Percentiles rank a stretch among this genome's conserved stretches.
Evolutionary conservation across 1,284 basidiomycete genomes (phyloP).

Genomic region (Cronartium quercuum): DNA sequence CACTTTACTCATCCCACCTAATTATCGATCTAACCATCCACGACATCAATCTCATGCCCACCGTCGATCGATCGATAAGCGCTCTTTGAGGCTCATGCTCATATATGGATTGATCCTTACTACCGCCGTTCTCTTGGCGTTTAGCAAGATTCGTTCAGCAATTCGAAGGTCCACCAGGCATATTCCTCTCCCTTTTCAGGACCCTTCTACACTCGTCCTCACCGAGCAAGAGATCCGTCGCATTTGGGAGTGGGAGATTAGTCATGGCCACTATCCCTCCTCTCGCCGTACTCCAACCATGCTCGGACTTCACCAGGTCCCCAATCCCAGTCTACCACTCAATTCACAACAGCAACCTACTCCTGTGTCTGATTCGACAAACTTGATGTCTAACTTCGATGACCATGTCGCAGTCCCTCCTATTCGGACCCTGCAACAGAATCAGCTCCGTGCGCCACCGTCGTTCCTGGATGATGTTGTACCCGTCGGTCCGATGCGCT

Average conservation of each 20-base stretch:
- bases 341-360: constrained; percentile 15
- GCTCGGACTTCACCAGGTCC: constrained; percentile 34
- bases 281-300: constrained; percentile 50
- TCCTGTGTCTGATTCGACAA: constrained; percentile 24
- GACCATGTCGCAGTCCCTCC: constrained; percentile 37
- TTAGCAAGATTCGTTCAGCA: constrained; percentile 30
- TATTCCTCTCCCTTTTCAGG: constrained; percentile 55
- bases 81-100: constrained; percentile 36
- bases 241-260: constrained; percentile 89
- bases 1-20: constrained; percentile 6
- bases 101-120: constrained; percentile 38
- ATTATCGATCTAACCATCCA: constrained; percentile 29
- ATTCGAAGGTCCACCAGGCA: constrained; percentile 23
- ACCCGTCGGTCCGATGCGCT: constrained; percentile 61
- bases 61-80: constrained; percentile 19
- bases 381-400: constrained; percentile 38
- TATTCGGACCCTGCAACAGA: constrained; percentile 41
- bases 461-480: constrained; percentile 43
- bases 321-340: constrained; percentile 40
- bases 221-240: constrained; percentile 67
- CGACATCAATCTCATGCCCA: constrained; percentile 24
- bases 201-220: constrained; percentile 68
- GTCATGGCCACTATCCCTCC: constrained; percentile 83
- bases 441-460: constrained; percentile 37
- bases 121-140: constrained; percentile 30